Percentiles rank a stretch among this genome's conserved stretches.
Evolutionary conservation across 2,329 filamentous ascomycete species (phyloP).

Genomic region (Aureobasidium melanogenum): DNA sequence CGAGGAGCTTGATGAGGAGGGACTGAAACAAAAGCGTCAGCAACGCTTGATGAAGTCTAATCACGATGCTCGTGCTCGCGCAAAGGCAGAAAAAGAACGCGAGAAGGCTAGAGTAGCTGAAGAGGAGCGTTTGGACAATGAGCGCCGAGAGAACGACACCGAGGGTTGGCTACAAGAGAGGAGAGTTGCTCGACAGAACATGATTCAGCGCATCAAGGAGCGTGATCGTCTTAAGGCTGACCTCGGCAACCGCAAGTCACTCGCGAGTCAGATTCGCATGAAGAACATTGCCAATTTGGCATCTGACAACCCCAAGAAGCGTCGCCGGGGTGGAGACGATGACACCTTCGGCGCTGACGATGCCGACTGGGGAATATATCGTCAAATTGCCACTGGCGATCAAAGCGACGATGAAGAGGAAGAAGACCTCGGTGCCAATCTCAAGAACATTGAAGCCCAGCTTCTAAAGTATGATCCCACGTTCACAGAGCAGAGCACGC

Average conservation of each 20-base stretch:
- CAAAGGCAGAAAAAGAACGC: conserved; percentile 89
- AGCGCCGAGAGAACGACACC: conserved; percentile 74
- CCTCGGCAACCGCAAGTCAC: conserved; percentile 89
- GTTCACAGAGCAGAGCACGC: conserved; percentile 87
- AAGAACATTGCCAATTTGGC: conserved; percentile 95
- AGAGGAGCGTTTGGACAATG: conserved; percentile 72
- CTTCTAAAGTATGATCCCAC: conserved; percentile 76
- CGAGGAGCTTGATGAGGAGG: conserved; percentile 85
- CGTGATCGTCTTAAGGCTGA: conserved; percentile 88
- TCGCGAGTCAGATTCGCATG: conserved; percentile 95
- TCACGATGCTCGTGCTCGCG: conserved; percentile 83
- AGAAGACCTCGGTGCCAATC: conserved; percentile 65
- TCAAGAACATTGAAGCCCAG: conserved; percentile 74
- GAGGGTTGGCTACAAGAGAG: conserved; percentile 82
- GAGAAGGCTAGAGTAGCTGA: conserved; percentile 80
- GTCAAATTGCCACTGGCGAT: conserved; percentile 78
- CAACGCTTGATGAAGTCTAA: conserved; percentile 91
- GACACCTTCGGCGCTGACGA: conserved; percentile 96
- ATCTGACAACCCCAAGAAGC: conserved; percentile 73
- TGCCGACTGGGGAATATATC: conserved; percentile 95
- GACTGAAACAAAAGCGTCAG: conserved; percentile 83
- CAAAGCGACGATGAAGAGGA: conserved; percentile 84
- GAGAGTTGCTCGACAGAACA: conserved; percentile 58
- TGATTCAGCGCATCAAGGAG: conserved; percentile 82
- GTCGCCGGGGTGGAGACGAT: conserved; percentile 79